Evolutionary conservation across 306 rosid genomes (phyloP).

Genomic region (Carpinus fangiana): DNA sequence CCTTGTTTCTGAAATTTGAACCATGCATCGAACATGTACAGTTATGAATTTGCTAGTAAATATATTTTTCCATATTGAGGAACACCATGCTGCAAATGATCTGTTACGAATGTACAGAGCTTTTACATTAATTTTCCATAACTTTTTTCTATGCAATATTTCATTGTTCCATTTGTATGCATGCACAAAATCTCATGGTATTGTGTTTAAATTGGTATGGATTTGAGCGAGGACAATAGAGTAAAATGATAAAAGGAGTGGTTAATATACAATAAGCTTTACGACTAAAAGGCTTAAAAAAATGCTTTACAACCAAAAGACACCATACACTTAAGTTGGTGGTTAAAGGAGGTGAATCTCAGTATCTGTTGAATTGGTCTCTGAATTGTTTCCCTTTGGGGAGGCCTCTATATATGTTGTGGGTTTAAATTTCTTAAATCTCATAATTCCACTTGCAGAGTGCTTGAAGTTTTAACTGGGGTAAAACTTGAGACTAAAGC

Average conservation of each 20-base stretch:
- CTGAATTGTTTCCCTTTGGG: not conserved
- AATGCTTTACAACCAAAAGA: not conserved
- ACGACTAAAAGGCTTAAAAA: not conserved
- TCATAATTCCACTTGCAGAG: not conserved
- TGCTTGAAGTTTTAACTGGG: not conserved
- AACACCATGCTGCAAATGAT: not conserved
- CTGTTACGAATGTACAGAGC: not conserved
- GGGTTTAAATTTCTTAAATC: not conserved
- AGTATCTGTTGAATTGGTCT: not conserved
- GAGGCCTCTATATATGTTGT: not conserved
- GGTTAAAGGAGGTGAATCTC: not conserved
- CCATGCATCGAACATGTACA: not conserved
- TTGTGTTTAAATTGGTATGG: not conserved
- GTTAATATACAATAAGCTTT: not conserved
- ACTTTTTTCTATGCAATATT: not conserved
- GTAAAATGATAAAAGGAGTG: not conserved
- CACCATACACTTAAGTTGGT: not conserved
- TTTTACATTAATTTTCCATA: not conserved
- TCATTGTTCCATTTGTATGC: not conserved
- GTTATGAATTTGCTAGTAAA: not conserved
- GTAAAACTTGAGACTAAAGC: not conserved
- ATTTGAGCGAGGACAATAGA: not conserved
- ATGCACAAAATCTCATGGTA: not conserved
- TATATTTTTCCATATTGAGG: not conserved
- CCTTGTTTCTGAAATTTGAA: not conserved